A percentile compares a stretch with the other conserved stretches of the same genome.
phyloP scores from a whole-genome alignment of 345 rosid genomes.

The Acer saccharum region DNA sequence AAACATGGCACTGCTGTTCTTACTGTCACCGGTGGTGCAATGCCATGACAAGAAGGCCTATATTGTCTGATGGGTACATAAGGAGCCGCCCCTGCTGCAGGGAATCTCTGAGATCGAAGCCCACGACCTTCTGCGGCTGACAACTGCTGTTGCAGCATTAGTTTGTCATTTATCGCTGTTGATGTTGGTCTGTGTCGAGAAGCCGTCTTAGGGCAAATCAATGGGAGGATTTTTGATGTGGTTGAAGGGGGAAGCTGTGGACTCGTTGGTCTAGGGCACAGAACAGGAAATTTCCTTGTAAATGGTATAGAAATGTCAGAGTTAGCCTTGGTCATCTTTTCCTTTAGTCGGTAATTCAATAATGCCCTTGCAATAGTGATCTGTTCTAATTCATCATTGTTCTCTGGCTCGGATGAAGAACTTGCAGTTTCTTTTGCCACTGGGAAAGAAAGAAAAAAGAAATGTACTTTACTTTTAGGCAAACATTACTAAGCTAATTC shows the following conservation, averaged over 20 bases:
- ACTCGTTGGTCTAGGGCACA: constrained; percentile 81
- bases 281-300: constrained; percentile 63
- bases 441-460: constrained; percentile 34
- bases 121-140: constrained; percentile 42
- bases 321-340: constrained; percentile 64
- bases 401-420: constrained; percentile 75
- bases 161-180: constrained; percentile 31
- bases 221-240: constrained; percentile 87
- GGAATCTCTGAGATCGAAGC: constrained; percentile 53
- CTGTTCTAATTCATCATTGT: constrained; percentile 91
- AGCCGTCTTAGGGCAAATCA: constrained; percentile 68
- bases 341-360: constrained; percentile 71
- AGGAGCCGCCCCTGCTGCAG: constrained; percentile 75
- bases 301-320: constrained; percentile 61
- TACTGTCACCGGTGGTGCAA: constrained; percentile 87
- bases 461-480: neutral
- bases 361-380: constrained; percentile 85
- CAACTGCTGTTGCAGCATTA: constrained; percentile 21
- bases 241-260: constrained; percentile 71
- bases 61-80: constrained; percentile 77
- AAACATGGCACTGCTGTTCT: constrained; percentile 80
- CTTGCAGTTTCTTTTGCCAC: constrained; percentile 96
- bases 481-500: neutral
- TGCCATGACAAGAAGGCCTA: constrained; percentile 59
- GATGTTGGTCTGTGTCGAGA: constrained; percentile 55